Base-by-base conservation (phyloP, 2,329 filamentous ascomycete species). In the Arachnopeziza araneosa region DNA sequence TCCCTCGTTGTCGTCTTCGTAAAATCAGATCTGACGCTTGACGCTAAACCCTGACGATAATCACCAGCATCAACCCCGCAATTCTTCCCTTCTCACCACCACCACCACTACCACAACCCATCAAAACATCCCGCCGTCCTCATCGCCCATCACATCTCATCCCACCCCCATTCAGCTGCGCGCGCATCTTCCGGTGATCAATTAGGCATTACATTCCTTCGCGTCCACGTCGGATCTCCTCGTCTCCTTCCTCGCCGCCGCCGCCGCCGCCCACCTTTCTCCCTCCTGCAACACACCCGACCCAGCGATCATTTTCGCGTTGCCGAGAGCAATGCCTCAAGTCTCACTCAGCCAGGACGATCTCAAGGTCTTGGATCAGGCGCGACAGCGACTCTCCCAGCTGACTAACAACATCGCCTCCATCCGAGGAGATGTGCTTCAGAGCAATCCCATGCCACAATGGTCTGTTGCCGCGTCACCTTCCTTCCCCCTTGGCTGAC, bases 281-380 rank as follows among this genome's bases (percentile, higher is more conserved):
- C 17, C 36, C 17, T 44, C 17, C 36, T 44, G 17, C 12, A 6
- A 44, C 17, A 44, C 17, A 5, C 2, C 36, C 36, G 36, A 44
- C 36, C 36, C 36, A 44, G 10, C 36, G 36, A 14, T 44, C 36
- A 5, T 3, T 5, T 12, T 30, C 36, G 17, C 36, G 36, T 19
- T 4, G 17, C 6, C 7, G 36, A 8, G 4, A 44, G 57, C 50
- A 21, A 71, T 71, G 69, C 65, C 66, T 30, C 64, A 67, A 26
- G 49, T 60, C 14, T 17, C 55, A 12, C 61, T 72, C 10, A 62
- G 56, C 10, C 64, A 64, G 26, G 84, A 86, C 22, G 84, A 88
- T 73, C 76, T 86, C 66, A 89, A 87, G 74, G 80, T 83, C 50
- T 80, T 93, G 24, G 89, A 93, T 69, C 83, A 88, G 73, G 85